Evolutionary conservation across 495 filamentous ascomycete species (phyloP).

Genomic region (Friedmanniomyces endolithicus): DNA sequence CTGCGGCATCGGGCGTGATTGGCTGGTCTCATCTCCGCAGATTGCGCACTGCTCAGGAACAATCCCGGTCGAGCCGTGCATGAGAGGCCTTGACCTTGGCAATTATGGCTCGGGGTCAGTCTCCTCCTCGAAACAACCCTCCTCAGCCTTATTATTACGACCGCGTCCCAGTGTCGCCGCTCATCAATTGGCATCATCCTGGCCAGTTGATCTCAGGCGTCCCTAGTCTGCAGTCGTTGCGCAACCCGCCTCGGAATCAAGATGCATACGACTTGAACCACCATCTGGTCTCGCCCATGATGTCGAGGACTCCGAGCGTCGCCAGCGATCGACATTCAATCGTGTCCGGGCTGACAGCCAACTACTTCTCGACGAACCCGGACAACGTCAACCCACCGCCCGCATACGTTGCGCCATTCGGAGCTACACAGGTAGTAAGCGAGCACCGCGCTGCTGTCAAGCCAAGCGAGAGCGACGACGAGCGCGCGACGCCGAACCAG

Average conservation of each 20-base stretch:
- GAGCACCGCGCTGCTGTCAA: conserved; percentile 68
- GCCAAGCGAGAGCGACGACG: conserved; percentile 46
- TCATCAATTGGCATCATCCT: background rate
- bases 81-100: background rate
- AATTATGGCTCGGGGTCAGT: background rate
- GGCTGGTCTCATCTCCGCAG: background rate
- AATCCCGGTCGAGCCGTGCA: background rate
- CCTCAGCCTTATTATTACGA: background rate
- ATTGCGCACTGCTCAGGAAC: background rate
- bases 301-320: conserved; percentile 8
- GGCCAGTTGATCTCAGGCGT: background rate
- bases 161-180: background rate
- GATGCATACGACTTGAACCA: conserved; percentile 4
- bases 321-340: conserved; percentile 11
- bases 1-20: background rate
- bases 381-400: conserved; percentile 61
- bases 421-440: conserved; percentile 84
- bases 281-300: conserved; percentile 9
- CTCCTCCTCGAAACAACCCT: background rate
- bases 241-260: background rate
- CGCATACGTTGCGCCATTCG: conserved; percentile 77
- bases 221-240: background rate
- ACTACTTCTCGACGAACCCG: conserved; percentile 36
- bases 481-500: conserved; percentile 48
- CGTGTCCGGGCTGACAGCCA: conserved; percentile 8